Percentiles rank a stretch among this genome's conserved stretches.
phyloP scores from a whole-genome alignment of 257 asterid species.

The Solanum virginianum region DNA sequence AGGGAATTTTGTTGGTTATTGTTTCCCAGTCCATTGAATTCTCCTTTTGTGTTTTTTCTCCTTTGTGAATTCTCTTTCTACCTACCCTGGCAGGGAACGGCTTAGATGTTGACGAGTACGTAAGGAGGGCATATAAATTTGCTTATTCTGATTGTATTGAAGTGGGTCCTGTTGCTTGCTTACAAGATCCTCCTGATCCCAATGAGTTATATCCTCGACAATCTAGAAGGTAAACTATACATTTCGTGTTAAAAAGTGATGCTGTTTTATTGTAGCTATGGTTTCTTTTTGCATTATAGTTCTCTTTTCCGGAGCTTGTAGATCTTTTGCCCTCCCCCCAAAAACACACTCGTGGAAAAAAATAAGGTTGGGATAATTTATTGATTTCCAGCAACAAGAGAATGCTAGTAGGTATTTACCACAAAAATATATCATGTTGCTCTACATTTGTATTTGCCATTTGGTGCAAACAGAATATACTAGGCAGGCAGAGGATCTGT shows the following conservation, averaged over 20 bases:
- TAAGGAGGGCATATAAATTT: slow-evolving; percentile 91
- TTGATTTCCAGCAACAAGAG: not conserved
- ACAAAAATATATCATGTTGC: not conserved
- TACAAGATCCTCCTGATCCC: slow-evolving; percentile 97
- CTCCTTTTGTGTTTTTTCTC: not conserved
- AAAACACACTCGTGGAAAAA: not conserved
- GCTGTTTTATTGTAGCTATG: not conserved
- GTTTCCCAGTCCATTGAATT: not conserved
- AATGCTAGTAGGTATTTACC: not conserved
- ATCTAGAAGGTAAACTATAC: slow-evolving; percentile 56
- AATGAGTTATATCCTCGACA: slow-evolving; percentile 92
- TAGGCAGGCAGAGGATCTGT: no score
- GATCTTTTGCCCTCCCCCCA: not conserved
- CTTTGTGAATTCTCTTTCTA: slow-evolving; percentile 1
- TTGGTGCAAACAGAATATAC: not conserved
- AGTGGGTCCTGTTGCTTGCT: slow-evolving; percentile 95
- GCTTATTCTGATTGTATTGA: slow-evolving; percentile 96
- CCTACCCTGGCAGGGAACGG: slow-evolving; percentile 64
- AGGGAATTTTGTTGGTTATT: not conserved
- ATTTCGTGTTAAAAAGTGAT: not conserved
- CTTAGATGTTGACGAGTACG: slow-evolving; percentile 90
- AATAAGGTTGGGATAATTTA: not conserved
- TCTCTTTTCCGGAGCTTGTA: not conserved
- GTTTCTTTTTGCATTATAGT: not conserved
- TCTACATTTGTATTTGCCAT: not conserved